Evolutionary conservation across 192 early-diverging fungal species (phyloP), one percentile per base, ranked within the genome.

Genomic region (Coemansia sp.): DNA sequence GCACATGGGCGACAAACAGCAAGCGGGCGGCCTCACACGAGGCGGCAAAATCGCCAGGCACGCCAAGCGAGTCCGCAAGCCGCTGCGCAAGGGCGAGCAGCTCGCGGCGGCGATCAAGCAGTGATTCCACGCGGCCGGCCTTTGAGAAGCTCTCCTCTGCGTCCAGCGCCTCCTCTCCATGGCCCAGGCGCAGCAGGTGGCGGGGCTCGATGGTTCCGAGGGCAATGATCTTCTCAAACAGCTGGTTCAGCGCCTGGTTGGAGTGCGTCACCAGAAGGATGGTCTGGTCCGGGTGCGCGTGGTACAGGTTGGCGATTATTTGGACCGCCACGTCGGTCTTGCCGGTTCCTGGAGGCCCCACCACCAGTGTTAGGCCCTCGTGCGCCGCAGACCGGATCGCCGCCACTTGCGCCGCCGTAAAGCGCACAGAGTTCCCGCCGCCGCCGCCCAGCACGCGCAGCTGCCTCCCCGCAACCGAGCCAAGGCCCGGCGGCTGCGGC

Each of bases 241-340:
- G 81, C 51, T 98, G 95, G 76, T 97, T 97, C 32, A 99, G 79
- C n/a, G 95, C 95, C 69, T 97, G 94, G 69, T 98, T 98, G 35
- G 91, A 94, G 60, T 96, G 93, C 3, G 97, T 95, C 10, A 99
- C 80, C 4, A 99, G 69, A 18, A 99, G 82, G 13, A 88, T 97
- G 39, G 91, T 94, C 60, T 97, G 87, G 11, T 85, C 74, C 1
- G 94, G 92, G 58, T 74, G 84, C 51, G 90, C 91, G 78, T 95
- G 93, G 65, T 98, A 98, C 32, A 98, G 70, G 56, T 96, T 97
- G 65, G 90, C 80, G 53, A 97, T 89, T 19, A 94, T 92, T 69
- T 99, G 95, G 9, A 95, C 97, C 1, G 97, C 95, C 3, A 94
- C 88, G 65, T 97, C 94, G 1, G 95, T 98, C 67, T 99, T 99